Conservation (phyloP, 371 early-diverging fungal genomes). For the Circinella minor region DNA sequence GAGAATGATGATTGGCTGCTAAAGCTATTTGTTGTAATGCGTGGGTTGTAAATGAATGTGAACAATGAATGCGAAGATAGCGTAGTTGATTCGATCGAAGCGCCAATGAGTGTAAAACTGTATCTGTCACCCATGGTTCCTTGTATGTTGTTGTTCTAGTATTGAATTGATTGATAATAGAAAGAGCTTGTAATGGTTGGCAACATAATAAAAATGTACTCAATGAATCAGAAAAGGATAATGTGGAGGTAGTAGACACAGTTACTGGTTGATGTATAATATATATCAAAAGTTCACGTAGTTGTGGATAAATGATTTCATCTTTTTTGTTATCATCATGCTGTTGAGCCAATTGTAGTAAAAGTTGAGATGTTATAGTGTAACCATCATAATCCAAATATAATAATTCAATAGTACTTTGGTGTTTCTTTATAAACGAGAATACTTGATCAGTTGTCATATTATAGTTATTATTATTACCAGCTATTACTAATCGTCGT, state of each 20-base stretch:
- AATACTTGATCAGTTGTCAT: not conserved
- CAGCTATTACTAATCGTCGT: not conserved
- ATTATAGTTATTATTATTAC: not conserved
- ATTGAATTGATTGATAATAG: not conserved
- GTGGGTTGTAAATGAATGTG: not conserved
- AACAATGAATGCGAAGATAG: not conserved
- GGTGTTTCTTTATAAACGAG: not conserved
- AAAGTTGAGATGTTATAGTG: not conserved
- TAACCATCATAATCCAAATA: not conserved
- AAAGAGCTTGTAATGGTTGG: not conserved
- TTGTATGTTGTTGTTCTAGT: not conserved
- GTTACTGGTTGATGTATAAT: not conserved
- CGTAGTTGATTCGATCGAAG: not conserved
- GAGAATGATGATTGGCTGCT: not conserved
- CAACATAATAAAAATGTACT: not conserved
- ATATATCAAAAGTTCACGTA: constrained; percentile 1
- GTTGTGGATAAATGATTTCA: not conserved
- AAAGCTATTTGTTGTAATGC: not conserved
- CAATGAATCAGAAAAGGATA: not conserved
- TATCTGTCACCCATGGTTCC: not conserved
- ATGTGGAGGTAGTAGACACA: not conserved
- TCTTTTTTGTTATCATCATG: not conserved
- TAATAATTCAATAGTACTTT: not conserved
- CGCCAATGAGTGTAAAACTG: not conserved
- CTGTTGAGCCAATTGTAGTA: not conserved